Percentiles rank a stretch among this genome's conserved stretches.
Conservation (phyloP, 2,329 filamentous ascomycete genomes). For the Penicillium sp. region DNA sequence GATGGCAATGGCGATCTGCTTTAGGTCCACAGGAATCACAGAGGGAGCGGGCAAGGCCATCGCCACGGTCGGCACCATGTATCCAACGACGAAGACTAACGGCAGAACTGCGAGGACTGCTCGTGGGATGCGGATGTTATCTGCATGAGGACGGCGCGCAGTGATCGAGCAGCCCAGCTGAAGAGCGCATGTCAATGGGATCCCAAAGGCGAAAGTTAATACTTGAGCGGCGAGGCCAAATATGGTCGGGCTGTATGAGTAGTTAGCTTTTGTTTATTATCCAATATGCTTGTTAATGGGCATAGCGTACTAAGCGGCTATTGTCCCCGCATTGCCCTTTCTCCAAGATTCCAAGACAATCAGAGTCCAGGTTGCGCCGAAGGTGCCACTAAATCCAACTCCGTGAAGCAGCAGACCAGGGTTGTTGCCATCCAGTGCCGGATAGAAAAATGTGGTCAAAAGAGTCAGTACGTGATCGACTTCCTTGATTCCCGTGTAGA, state of each 20-base stretch:
- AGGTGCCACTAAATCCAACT: constrained; percentile 35
- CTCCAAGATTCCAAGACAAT: constrained; percentile 41
- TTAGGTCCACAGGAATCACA: constrained; percentile 33
- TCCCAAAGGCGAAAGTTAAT: constrained; percentile 38
- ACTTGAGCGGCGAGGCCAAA: constrained; percentile 39
- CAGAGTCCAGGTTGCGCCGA: constrained; percentile 37
- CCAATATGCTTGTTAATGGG: not conserved
- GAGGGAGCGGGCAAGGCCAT: constrained; percentile 39
- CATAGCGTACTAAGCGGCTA: constrained; percentile 37
- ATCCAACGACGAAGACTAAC: constrained; percentile 37
- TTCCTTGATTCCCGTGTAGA: constrained; percentile 29
- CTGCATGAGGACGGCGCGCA: constrained; percentile 27
- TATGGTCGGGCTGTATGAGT: constrained; percentile 24
- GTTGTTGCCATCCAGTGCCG: constrained; percentile 32
- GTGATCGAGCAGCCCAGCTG: constrained; percentile 40
- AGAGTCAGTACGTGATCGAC: constrained; percentile 27
- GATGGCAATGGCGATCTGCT: constrained; percentile 42
- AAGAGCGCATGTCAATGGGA: constrained; percentile 37
- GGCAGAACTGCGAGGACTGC: constrained; percentile 33
- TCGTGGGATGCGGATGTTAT: constrained; percentile 28
- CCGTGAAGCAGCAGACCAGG: constrained; percentile 31
- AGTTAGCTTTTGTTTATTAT: constrained; percentile 12
- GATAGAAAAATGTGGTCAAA: constrained; percentile 36
- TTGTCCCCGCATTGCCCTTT: constrained; percentile 35
- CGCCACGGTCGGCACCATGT: constrained; percentile 37